These are phyloP conservation scores for Arctium minus DNA, from an alignment of 129 eudicot genomes.

Conservation along the genomic window DNA sequence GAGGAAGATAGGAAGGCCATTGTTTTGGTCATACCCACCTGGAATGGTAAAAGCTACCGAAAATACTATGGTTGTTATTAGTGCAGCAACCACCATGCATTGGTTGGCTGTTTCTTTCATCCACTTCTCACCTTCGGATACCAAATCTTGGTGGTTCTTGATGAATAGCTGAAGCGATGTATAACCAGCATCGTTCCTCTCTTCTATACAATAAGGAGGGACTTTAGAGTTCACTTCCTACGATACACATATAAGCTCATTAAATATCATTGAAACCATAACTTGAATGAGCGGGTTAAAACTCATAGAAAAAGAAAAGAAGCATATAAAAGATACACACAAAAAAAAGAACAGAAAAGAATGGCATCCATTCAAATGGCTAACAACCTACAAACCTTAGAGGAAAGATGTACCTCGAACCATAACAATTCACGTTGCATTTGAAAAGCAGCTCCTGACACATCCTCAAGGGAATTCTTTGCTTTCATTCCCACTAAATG, in stretches of 20 bases:
- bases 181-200: conserved; percentile 8
- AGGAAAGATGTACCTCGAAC: conserved; percentile 32
- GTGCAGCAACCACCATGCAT: conserved; percentile 24
- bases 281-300: neutral
- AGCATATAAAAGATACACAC: neutral
- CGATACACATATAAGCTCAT: neutral
- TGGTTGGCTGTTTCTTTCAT: conserved; percentile 22
- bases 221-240: conserved; percentile 12
- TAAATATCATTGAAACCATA: neutral
- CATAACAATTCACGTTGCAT: conserved; percentile 35
- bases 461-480: conserved; percentile 1
- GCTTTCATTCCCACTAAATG: conserved; percentile 36
- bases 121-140: conserved; percentile 15
- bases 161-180: conserved; percentile 24
- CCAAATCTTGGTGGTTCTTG: conserved; percentile 15
- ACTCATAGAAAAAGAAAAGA: neutral
- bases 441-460: conserved; percentile 25
- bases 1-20: conserved; percentile 20
- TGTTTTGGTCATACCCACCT: conserved; percentile 28
- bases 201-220: conserved; percentile 16
- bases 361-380: no score
- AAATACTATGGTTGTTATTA: conserved; percentile 24
- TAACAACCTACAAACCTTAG: no score
- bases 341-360: no score
- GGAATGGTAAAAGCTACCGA: conserved; percentile 22